Percentiles rank a stretch among this genome's conserved stretches.
Evolutionary conservation across 768 basidiomycete species (phyloP).

Genomic region (Asterophora lycoperdoides): DNA sequence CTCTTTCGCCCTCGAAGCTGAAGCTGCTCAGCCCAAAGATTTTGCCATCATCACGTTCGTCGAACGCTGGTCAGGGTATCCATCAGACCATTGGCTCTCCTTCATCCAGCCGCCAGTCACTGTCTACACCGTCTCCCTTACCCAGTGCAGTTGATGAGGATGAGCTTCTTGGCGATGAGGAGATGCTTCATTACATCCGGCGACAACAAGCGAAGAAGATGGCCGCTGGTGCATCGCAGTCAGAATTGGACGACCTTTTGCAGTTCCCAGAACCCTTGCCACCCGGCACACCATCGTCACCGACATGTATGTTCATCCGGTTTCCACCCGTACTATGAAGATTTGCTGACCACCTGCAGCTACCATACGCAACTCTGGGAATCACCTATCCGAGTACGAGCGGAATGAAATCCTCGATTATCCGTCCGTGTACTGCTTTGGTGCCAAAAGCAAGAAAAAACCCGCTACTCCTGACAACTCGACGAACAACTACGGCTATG

Average conservation of each 20-base stretch:
- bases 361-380: slow-evolving; percentile 60
- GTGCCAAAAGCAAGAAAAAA: slow-evolving; percentile 80
- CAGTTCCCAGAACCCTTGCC: slow-evolving; percentile 89
- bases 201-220: slow-evolving; percentile 87
- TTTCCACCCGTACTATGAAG: neutral
- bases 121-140: slow-evolving; percentile 82
- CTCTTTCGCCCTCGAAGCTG: slow-evolving; percentile 79
- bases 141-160: slow-evolving; percentile 80
- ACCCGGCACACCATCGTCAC: slow-evolving; percentile 61
- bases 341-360: slow-evolving; percentile 35
- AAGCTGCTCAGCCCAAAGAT: slow-evolving; percentile 81
- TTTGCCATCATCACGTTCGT: slow-evolving; percentile 52
- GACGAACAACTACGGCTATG: slow-evolving; percentile 90
- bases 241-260: slow-evolving; percentile 82
- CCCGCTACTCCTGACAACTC: slow-evolving; percentile 65
- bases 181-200: slow-evolving; percentile 93
- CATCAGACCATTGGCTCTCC: slow-evolving; percentile 56
- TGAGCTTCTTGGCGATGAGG: slow-evolving; percentile 86
- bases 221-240: slow-evolving; percentile 76
- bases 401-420: slow-evolving; percentile 89
- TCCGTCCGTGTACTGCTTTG: slow-evolving; percentile 77
- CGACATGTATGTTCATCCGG: slow-evolving; percentile 53
- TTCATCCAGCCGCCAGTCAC: slow-evolving; percentile 67
- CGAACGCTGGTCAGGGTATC: slow-evolving; percentile 46
- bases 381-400: slow-evolving; percentile 83